These are phyloP conservation scores for Skeletonema tropicum DNA, from an alignment of 108 stramenopile species.

Conservation along the genomic window DNA sequence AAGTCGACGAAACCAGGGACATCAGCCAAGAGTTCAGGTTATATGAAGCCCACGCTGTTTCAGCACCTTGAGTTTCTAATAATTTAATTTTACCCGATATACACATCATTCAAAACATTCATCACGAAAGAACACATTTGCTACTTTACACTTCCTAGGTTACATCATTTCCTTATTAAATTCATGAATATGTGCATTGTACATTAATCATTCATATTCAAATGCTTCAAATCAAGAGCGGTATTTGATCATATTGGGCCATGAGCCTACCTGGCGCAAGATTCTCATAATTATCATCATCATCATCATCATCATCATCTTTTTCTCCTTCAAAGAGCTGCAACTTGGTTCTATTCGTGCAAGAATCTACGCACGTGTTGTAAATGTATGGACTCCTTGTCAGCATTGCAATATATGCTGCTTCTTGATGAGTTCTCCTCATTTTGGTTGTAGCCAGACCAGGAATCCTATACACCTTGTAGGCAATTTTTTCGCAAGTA, in stretches of 20 bases:
- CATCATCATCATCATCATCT: not conserved
- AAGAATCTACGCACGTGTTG: not conserved
- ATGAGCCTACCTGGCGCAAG: not conserved
- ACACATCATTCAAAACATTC: not conserved
- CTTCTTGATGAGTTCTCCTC: not conserved
- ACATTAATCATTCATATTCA: not conserved
- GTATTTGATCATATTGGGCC: not conserved
- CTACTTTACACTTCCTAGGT: not conserved
- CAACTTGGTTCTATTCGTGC: not conserved
- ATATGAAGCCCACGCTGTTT: conserved; percentile 23
- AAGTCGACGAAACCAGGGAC: conserved; percentile 19
- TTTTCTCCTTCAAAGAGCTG: not conserved
- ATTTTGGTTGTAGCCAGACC: not conserved
- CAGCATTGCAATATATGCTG: not conserved
- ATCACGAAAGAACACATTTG: not conserved
- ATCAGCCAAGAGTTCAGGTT: conserved; percentile 1
- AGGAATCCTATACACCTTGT: not conserved
- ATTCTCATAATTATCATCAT: not conserved
- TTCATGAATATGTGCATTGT: not conserved
- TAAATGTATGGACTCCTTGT: not conserved
- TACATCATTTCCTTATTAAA: conserved; percentile 7
- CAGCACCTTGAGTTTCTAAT: conserved; percentile 38
- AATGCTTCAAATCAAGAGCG: not conserved
- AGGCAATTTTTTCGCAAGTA: too few species aligned
- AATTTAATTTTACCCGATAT: not conserved